A percentile compares a stretch with the other conserved stretches of the same genome.
Conservation (phyloP, 2,329 filamentous ascomycete species). For the Salinomyces thailandicus region DNA sequence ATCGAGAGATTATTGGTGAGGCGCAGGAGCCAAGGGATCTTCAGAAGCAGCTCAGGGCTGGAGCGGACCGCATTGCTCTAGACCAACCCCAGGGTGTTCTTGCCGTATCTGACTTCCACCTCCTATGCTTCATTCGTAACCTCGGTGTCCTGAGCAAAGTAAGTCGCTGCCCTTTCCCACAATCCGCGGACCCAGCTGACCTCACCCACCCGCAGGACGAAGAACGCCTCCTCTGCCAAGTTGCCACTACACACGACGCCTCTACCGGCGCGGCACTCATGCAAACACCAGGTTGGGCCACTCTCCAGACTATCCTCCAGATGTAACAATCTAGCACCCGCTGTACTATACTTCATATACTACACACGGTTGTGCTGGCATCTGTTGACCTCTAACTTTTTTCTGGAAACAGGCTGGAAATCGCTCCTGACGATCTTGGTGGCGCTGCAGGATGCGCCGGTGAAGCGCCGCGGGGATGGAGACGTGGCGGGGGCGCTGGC, state of each 20-base stretch:
- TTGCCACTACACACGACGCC: slow-evolving; percentile 71
- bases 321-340: slow-evolving; percentile 22
- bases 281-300: slow-evolving; percentile 86
- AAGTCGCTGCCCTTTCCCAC: slow-evolving; percentile 12
- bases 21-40: slow-evolving; percentile 64
- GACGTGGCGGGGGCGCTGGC: slow-evolving; percentile 14
- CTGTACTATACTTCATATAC: background rate
- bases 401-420: slow-evolving; percentile 23
- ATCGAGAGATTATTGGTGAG: slow-evolving; percentile 76
- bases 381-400: slow-evolving; percentile 15
- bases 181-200: background rate
- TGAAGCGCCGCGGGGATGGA: slow-evolving; percentile 30
- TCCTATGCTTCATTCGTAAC: slow-evolving; percentile 75
- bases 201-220: slow-evolving; percentile 56
- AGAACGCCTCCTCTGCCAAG: slow-evolving; percentile 71
- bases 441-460: slow-evolving; percentile 93
- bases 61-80: slow-evolving; percentile 37
- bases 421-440: slow-evolving; percentile 75
- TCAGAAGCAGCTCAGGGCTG: slow-evolving; percentile 57
- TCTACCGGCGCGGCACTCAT: slow-evolving; percentile 73
- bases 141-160: slow-evolving; percentile 81
- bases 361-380: background rate
- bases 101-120: slow-evolving; percentile 82
- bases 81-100: slow-evolving; percentile 54
- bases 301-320: slow-evolving; percentile 75